Evolutionary conservation across 2,329 filamentous ascomycete species (phyloP).

Genomic region (Fusarium sp.): DNA sequence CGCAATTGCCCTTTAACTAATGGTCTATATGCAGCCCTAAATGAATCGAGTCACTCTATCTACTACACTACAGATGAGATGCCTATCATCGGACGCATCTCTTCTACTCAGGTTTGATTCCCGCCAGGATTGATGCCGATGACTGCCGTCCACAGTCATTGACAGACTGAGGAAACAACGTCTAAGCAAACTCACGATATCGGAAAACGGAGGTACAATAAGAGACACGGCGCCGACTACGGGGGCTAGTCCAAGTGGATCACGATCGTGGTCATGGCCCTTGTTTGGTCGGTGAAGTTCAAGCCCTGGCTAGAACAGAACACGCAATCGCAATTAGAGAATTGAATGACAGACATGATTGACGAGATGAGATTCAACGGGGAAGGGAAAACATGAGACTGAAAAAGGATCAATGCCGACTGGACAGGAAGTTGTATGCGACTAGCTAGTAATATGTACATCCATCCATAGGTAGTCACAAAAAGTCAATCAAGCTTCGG

Average conservation of each 20-base stretch:
- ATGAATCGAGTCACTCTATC: constrained; percentile 13
- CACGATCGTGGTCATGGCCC: constrained; percentile 12
- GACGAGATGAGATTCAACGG: constrained; percentile 30
- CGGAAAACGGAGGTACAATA: constrained; percentile 38
- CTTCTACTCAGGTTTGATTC: neutral
- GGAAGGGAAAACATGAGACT: constrained; percentile 7
- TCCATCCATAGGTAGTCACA: constrained; percentile 10
- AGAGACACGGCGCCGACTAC: constrained; percentile 35
- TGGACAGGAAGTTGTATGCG: constrained; percentile 14
- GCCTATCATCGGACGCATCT: constrained; percentile 9
- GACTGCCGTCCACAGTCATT: constrained; percentile 32
- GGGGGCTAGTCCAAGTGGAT: constrained; percentile 30
- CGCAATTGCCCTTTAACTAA: constrained; percentile 12
- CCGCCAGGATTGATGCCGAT: constrained; percentile 26
- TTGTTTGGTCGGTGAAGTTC: constrained; percentile 15
- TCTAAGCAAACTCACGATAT: constrained; percentile 11
- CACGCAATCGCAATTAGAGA: constrained; percentile 16
- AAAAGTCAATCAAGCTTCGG: constrained; percentile 6
- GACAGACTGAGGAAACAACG: constrained; percentile 11
- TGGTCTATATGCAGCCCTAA: constrained; percentile 25
- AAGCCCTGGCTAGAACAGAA: constrained; percentile 18
- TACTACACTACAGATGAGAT: neutral
- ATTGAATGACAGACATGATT: constrained; percentile 32
- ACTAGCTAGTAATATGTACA: constrained; percentile 1
- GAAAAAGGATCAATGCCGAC: constrained; percentile 15